Evolutionary conservation across 345 rosid genomes (phyloP), one percentile per base, ranked within the genome.

Genomic region (Eucalyptus grandis): DNA sequence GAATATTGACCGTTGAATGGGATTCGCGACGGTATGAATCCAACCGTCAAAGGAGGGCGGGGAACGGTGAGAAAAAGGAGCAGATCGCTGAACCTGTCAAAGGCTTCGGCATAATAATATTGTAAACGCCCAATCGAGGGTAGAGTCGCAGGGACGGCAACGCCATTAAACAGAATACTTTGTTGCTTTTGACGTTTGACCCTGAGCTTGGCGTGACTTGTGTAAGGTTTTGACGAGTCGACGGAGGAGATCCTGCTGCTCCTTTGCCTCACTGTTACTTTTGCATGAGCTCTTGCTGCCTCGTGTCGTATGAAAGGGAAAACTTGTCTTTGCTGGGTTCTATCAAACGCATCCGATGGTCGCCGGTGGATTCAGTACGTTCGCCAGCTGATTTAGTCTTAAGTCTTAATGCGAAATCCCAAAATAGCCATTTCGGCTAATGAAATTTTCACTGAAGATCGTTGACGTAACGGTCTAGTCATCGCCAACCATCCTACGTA

Each of bases 1-100:
- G 94, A 93, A 94, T 89, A 89, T 93, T 93, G 96, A 94, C 93
- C 92, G 89, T 90, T 90, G 69, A 88, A 80, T 27, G 87, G 87
- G 80, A 7, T 44, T 17, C 19, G 88, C 88, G 88, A 89, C 86
- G 87, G 82, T 56, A 8, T 86, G 49, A 47, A 34, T 49, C 31
- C 11, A 47, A 90, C 80, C 72, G 90, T 89, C 90, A 40, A 40
- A 9, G 85, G 0, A 6, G 30, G 15, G 34, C 27, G 14, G 47
- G 9, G 47, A 40, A 21, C 27, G 85, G 85, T 6, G 13, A 3
- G 85, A 77, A 37, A 11, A 9, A 11, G 24, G 5, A 17, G 31
- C 27, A 53, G 62, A 16, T 86, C 67, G 88, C 85, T 77, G 85
- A 77, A 77, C 85, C 47, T 77, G 85, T 77, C 85, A 77, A 77